Evolutionary conservation across 2,329 filamentous ascomycete genomes (phyloP).

Genomic region (Fusarium sp.): DNA sequence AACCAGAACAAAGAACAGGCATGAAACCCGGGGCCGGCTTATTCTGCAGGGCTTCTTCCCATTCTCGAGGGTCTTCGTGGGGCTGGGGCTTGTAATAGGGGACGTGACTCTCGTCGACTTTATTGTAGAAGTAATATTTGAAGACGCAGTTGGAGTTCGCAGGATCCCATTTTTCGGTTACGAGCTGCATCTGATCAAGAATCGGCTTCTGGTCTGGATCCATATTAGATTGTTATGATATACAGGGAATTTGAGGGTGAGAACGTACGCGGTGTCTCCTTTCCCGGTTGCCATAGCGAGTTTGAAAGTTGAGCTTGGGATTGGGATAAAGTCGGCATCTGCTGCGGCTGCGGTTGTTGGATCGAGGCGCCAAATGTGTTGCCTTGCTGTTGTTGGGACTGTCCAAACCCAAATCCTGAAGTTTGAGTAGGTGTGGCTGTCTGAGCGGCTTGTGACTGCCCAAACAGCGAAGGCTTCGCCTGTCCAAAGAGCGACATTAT

Average conservation of each 20-base stretch:
- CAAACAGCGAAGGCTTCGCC: slow-evolving; percentile 52
- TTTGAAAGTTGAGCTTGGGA: slow-evolving; percentile 58
- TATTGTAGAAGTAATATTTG: slow-evolving; percentile 88
- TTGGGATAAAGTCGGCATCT: slow-evolving; percentile 55
- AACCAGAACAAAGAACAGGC: slow-evolving; percentile 79
- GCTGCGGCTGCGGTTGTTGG: slow-evolving; percentile 53
- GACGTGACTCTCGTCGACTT: slow-evolving; percentile 76
- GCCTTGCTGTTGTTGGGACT: slow-evolving; percentile 51
- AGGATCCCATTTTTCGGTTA: slow-evolving; percentile 79
- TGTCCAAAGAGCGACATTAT: slow-evolving; percentile 55
- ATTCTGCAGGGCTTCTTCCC: slow-evolving; percentile 83
- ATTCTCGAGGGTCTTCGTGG: slow-evolving; percentile 78
- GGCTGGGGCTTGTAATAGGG: slow-evolving; percentile 77
- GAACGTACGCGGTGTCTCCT: slow-evolving; percentile 58
- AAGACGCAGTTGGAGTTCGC: slow-evolving; percentile 74
- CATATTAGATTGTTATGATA: slow-evolving; percentile 13
- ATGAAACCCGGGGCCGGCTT: slow-evolving; percentile 81
- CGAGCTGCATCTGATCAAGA: slow-evolving; percentile 74
- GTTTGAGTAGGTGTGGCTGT: slow-evolving; percentile 44
- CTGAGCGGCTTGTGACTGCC: slow-evolving; percentile 50
- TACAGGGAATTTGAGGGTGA: not conserved
- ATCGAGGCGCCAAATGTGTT: slow-evolving; percentile 44
- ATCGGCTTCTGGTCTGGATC: slow-evolving; percentile 71
- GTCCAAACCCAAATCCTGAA: slow-evolving; percentile 25
- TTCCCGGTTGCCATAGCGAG: slow-evolving; percentile 63